These are phyloP conservation scores for Cladosporium sp. DNA, from an alignment of 2,329 filamentous ascomycete species.

Conservation along the genomic window DNA sequence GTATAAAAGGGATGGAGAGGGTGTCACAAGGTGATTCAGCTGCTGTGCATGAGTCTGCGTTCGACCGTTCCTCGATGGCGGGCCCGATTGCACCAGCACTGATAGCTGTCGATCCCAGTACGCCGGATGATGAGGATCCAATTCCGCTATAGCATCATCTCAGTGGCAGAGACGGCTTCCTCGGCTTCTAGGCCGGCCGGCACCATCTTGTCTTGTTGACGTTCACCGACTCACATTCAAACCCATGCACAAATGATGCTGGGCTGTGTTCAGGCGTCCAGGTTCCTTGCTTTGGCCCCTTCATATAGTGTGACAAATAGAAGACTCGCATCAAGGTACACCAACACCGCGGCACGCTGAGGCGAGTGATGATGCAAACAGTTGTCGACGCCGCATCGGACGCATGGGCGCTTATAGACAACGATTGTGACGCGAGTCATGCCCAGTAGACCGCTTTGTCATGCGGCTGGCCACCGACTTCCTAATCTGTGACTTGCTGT, in stretches of 20 bases:
- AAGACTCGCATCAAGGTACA: neutral
- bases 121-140: neutral
- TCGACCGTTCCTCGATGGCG: neutral
- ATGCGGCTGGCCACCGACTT: neutral
- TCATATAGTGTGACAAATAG: neutral
- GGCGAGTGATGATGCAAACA: neutral
- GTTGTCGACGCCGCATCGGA: neutral
- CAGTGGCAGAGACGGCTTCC: neutral
- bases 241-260: neutral
- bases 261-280: neutral
- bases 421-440: neutral
- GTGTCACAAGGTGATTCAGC: neutral
- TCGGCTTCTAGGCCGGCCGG: neutral
- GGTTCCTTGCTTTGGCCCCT: neutral
- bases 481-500: neutral
- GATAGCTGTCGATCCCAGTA: neutral
- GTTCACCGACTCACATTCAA: neutral
- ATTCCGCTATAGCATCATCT: neutral
- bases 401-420: neutral
- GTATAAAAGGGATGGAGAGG: conserved; percentile 1
- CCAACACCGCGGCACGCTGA: neutral
- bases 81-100: neutral
- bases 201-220: neutral
- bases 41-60: neutral
- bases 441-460: too few species aligned